Evolutionary conservation across 352 stramenopile species (phyloP).

Genomic region (Phytopythium aichiense): DNA sequence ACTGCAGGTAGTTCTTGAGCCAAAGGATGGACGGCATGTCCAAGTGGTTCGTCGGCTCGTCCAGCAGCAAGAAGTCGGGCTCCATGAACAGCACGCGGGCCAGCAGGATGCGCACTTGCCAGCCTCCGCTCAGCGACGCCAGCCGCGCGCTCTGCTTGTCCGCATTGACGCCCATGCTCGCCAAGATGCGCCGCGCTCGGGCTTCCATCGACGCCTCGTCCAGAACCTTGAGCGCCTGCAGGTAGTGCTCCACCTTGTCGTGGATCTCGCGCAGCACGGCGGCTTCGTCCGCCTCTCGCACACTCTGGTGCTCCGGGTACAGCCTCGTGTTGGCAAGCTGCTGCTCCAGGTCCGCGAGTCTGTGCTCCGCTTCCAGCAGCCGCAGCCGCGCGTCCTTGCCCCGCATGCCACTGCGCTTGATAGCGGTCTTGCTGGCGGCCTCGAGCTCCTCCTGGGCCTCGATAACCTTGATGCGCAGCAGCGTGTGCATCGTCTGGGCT

Average conservation of each 20-base stretch:
- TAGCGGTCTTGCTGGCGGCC: slow-evolving; percentile 40
- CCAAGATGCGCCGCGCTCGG: slow-evolving; percentile 37
- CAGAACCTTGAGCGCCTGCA: slow-evolving; percentile 38
- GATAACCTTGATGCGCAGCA: slow-evolving; percentile 33
- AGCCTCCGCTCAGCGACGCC: slow-evolving; percentile 47
- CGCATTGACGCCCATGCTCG: slow-evolving; percentile 68
- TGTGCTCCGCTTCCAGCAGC: slow-evolving; percentile 36
- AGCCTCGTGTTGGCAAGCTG: slow-evolving; percentile 21
- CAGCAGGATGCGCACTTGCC: slow-evolving; percentile 59
- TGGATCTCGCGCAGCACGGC: slow-evolving; percentile 38
- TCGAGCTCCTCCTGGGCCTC: slow-evolving; percentile 30
- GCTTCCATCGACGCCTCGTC: slow-evolving; percentile 54
- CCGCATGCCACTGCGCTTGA: slow-evolving; percentile 48
- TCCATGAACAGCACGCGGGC: slow-evolving; percentile 61
- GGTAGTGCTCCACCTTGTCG: slow-evolving; percentile 35
- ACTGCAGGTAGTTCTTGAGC: slow-evolving; percentile 70
- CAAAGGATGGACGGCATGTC: slow-evolving; percentile 82
- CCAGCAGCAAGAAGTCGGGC: slow-evolving; percentile 90
- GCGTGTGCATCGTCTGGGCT: slow-evolving; percentile 25
- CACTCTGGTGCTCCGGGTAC: slow-evolving; percentile 18
- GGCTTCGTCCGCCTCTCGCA: slow-evolving; percentile 21
- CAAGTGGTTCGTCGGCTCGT: slow-evolving; percentile 92
- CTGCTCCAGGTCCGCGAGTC: slow-evolving; percentile 22
- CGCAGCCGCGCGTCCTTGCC: slow-evolving; percentile 46
- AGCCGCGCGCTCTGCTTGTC: slow-evolving; percentile 74